phyloP scores from a whole-genome alignment of 306 rosid species.

The Ormosia semicastrata region DNA sequence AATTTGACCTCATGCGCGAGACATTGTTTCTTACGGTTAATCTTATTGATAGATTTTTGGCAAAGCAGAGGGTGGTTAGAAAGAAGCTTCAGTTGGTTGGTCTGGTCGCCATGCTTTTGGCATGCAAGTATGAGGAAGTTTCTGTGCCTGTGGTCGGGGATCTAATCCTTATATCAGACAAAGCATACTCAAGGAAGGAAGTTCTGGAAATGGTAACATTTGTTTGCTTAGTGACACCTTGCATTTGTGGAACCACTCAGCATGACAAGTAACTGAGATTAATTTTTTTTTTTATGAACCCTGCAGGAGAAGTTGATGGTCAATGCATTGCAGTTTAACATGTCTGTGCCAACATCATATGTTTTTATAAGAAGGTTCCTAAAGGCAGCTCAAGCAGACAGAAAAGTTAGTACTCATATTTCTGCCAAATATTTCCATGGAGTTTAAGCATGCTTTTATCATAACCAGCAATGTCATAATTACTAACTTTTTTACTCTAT shows the following conservation, averaged over 20 bases:
- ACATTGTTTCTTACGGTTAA: slow-evolving; percentile 84
- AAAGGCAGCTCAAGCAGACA: slow-evolving; percentile 91
- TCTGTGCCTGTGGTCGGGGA: slow-evolving; percentile 89
- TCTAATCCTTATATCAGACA: slow-evolving; percentile 85
- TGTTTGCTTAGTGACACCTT: not conserved
- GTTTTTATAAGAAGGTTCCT: slow-evolving; percentile 85
- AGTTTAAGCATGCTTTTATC: not conserved
- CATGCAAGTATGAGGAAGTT: slow-evolving; percentile 97
- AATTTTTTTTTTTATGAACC: not conserved
- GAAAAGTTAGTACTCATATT: slow-evolving; percentile 44
- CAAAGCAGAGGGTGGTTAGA: slow-evolving; percentile 59
- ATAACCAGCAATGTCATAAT: not conserved
- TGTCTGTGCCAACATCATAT: slow-evolving; percentile 89
- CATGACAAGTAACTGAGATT: not conserved
- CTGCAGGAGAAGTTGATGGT: slow-evolving; percentile 85
- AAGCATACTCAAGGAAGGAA: slow-evolving; percentile 77
- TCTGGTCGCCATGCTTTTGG: slow-evolving; percentile 94
- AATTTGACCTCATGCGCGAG: slow-evolving; percentile 88
- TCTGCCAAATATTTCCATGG: not conserved
- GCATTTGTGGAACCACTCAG: not conserved
- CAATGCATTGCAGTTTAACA: slow-evolving; percentile 76
- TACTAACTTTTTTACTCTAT: not conserved
- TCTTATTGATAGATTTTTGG: slow-evolving; percentile 82
- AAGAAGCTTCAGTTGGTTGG: slow-evolving; percentile 98
- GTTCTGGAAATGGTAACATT: slow-evolving; percentile 82